Base-by-base conservation (phyloP, 768 basidiomycete species). In the Suillus clintonianus region DNA sequence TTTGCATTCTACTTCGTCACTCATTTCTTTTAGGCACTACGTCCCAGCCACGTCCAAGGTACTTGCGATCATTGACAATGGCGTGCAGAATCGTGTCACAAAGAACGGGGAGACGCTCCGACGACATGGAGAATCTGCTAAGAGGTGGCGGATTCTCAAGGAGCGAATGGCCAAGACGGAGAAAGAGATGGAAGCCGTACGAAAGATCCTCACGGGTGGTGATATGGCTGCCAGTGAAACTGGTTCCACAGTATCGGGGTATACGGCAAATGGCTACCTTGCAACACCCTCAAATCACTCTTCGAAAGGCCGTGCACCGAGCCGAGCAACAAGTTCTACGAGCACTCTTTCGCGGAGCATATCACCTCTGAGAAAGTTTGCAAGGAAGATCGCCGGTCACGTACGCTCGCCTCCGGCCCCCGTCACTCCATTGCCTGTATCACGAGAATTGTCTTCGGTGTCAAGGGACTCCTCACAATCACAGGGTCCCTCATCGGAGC, bases 51-150 rank as follows among this genome's bases (percentile, higher is more conserved):
- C 92, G 4, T 90, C 89, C 8, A 95, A 97, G 72, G 95, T 97
- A 54, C 83, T 99, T 30, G 87, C 91, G 30, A 95, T 97, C 69
- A 91, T 99, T 69, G 94, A 95, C 74, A 97, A 94, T 76, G 95
- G 95, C 30, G 91, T 98, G 34, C 86, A 87, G 62, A 95, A 97
- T 67, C 87, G 96, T 61, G 90, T 95, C 6, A 98, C 96, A 24
- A 96, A 95, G 85, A 99, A 98, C 67, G 97, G 97, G 1, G 97
- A 98, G 79, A 94, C 94, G 39, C 78, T 99, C 56, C 85, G 96
- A 64, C 82, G 94, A 68, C 93, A 94, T 73, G 90, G 91, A 3
- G 96, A 97, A 70, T 94, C 94, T 65, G 90, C 89, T 22, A 87
- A 91, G 68, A 84, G 94, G 56, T 97, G 95, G 95, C 84, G 85